Conservation (phyloP, 225 moss, liverwort and hornwort genomes). For the Rhytidiadelphus loreus region DNA sequence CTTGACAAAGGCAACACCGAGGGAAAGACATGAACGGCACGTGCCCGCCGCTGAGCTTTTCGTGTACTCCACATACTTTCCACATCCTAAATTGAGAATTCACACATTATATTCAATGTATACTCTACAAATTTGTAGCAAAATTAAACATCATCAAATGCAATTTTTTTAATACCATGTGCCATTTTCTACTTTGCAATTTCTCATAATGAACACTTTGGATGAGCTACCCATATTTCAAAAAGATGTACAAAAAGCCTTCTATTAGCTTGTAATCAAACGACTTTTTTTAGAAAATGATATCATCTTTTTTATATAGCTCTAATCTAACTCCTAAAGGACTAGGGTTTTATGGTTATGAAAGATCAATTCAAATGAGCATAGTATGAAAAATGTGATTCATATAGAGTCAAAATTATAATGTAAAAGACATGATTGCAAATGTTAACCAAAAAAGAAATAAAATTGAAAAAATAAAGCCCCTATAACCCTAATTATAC, state of each 20-base stretch:
- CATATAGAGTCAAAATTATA: too few relatives aligned
- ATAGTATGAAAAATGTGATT: background rate
- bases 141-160: background rate
- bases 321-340: background rate
- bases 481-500: background rate
- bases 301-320: background rate
- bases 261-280: background rate
- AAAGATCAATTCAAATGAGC: background rate
- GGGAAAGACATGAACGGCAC: background rate
- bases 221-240: background rate
- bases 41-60: background rate
- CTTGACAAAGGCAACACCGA: background rate
- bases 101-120: background rate
- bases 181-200: background rate
- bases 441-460: background rate
- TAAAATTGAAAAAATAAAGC: background rate
- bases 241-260: background rate
- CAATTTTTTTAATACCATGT: background rate
- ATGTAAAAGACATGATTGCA: background rate
- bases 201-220: background rate
- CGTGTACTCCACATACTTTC: background rate
- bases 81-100: background rate
- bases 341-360: accelerated
- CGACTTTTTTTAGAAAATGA: too few relatives aligned
- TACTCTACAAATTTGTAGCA: background rate